These are phyloP conservation scores for Eutrema yunnanense DNA, from an alignment of 345 rosid genomes.

Conservation along the genomic window DNA sequence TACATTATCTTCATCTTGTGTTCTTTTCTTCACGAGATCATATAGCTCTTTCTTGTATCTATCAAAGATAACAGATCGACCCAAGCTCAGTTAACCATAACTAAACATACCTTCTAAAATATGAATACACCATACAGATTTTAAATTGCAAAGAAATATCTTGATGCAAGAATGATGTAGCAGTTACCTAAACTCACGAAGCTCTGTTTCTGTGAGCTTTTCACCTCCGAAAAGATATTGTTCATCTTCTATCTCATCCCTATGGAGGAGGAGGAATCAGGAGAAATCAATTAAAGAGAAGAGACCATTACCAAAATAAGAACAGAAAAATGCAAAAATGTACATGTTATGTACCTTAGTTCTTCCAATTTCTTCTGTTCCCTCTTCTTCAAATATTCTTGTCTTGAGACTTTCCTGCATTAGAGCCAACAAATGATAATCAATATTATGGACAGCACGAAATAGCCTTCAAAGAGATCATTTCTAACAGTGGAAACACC, in stretches of 20 bases:
- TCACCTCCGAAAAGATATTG: constrained; percentile 73
- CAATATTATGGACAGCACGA: constrained; percentile 5
- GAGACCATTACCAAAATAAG: background rate
- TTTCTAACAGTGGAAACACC: background rate
- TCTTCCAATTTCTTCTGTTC: constrained; percentile 97
- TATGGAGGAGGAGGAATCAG: constrained; percentile 21
- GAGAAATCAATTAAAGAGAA: constrained; percentile 7
- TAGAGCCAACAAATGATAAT: constrained; percentile 16
- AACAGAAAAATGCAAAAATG: background rate
- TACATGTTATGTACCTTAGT: constrained; percentile 47
- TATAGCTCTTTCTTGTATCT: constrained; percentile 81
- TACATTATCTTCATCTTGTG: constrained; percentile 57
- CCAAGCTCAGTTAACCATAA: constrained; percentile 2
- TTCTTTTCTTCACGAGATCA: constrained; percentile 75
- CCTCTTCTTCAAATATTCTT: constrained; percentile 86
- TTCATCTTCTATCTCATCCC: constrained; percentile 92
- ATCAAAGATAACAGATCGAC: constrained; percentile 23
- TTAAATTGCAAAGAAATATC: background rate
- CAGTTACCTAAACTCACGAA: constrained; percentile 54
- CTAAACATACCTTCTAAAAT: background rate
- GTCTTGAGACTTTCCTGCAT: constrained; percentile 83
- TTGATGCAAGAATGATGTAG: constrained; percentile 11
- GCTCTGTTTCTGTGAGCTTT: constrained; percentile 68
- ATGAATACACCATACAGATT: background rate
- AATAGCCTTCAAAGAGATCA: constrained; percentile 4